phyloP scores from a whole-genome alignment of 2,329 filamentous ascomycete species.

The Diaporthe vexans region DNA sequence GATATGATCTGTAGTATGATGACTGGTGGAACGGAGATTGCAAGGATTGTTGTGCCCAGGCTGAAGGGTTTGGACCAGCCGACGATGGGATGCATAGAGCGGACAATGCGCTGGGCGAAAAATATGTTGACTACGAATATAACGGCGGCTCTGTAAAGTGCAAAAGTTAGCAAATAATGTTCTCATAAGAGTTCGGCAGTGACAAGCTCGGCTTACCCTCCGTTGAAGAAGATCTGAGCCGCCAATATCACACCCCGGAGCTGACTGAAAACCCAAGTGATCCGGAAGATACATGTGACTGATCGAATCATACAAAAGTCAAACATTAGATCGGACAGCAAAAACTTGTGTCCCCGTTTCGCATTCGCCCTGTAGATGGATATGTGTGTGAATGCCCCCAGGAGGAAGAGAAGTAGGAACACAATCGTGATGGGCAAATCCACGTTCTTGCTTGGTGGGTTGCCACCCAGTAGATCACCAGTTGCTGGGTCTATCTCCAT shows the following conservation, averaged over 20 bases:
- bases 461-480: conserved; percentile 35
- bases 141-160: conserved; percentile 49
- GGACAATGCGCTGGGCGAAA: conserved; percentile 55
- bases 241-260: conserved; percentile 50
- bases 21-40: conserved; percentile 48
- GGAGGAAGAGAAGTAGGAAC: conserved; percentile 46
- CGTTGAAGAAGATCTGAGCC: conserved; percentile 54
- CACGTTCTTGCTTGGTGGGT: conserved; percentile 32
- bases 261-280: conserved; percentile 51
- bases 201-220: conserved; percentile 46
- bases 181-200: background rate
- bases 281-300: conserved; percentile 53
- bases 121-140: conserved; percentile 56
- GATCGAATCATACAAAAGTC: conserved; percentile 55
- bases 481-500: conserved; percentile 32
- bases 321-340: conserved; percentile 53
- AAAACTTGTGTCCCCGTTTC: conserved; percentile 54
- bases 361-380: conserved; percentile 48
- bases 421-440: conserved; percentile 46
- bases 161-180: background rate
- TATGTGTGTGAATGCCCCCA: conserved; percentile 46
- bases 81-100: conserved; percentile 53
- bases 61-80: conserved; percentile 53
- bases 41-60: conserved; percentile 44
- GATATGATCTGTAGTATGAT: conserved; percentile 52